phyloP scores from a whole-genome alignment of 495 filamentous ascomycete genomes.

The Stereocaulon alpinum region DNA sequence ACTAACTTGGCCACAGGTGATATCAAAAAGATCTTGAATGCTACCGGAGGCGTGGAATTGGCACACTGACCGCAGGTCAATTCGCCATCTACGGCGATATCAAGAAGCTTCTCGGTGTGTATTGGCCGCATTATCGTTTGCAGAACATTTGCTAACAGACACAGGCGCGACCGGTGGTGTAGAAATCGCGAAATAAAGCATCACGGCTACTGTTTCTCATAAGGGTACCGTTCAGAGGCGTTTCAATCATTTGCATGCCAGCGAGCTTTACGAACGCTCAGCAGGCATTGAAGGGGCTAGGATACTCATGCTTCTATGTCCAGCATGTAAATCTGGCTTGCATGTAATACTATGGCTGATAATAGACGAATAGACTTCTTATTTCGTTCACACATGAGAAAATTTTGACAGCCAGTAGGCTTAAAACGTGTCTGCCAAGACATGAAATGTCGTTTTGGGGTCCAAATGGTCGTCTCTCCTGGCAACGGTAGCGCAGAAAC shows the following conservation, averaged over 20 bases:
- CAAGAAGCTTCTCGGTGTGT: slow-evolving; percentile 37
- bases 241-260: slow-evolving; percentile 5
- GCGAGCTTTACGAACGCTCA: background rate
- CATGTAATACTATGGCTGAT: slow-evolving; percentile 9
- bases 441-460: background rate
- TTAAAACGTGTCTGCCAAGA: background rate
- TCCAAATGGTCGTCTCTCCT: background rate
- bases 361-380: slow-evolving; percentile 9
- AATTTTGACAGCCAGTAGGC: background rate
- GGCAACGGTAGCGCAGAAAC: background rate
- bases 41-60: no score
- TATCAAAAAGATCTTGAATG: no score
- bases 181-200: slow-evolving; percentile 51
- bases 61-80: slow-evolving; percentile 78
- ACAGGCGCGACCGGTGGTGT: slow-evolving; percentile 67
- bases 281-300: background rate
- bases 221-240: background rate
- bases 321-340: background rate
- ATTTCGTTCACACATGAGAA: background rate
- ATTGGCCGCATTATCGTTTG: background rate
- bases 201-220: background rate
- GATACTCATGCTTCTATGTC: background rate
- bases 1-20: no score
- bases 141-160: slow-evolving; percentile 28
- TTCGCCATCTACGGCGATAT: slow-evolving; percentile 93